Evolutionary conservation across 108 stramenopile genomes (phyloP).

Genomic region (Aurantiochytrium sp.): DNA sequence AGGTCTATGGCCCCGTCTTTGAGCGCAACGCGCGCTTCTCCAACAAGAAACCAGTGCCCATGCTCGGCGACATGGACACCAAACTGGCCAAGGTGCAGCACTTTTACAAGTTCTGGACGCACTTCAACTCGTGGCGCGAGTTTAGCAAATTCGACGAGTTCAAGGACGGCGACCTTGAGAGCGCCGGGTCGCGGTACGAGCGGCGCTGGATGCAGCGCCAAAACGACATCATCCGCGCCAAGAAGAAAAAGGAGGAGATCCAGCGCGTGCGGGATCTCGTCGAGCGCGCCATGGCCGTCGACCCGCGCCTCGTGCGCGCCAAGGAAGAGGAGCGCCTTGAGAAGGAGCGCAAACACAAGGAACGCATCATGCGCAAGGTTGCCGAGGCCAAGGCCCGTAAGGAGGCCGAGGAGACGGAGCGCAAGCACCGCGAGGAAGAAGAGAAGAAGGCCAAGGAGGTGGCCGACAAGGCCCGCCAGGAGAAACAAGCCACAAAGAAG

Average conservation of each 20-base stretch:
- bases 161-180: slow-evolving; percentile 64
- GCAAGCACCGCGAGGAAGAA: slow-evolving; percentile 39
- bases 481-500: background rate
- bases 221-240: slow-evolving; percentile 80
- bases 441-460: slow-evolving; percentile 43
- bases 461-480: slow-evolving; percentile 20
- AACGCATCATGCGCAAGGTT: background rate
- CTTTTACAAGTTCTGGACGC: slow-evolving; percentile 94
- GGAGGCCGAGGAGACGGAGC: slow-evolving; percentile 33
- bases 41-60: slow-evolving; percentile 66
- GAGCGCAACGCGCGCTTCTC: slow-evolving; percentile 88
- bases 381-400: background rate
- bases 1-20: slow-evolving; percentile 82
- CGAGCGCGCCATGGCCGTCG: slow-evolving; percentile 81
- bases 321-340: slow-evolving; percentile 46
- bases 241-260: slow-evolving; percentile 85
- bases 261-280: slow-evolving; percentile 80
- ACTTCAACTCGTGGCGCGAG: slow-evolving; percentile 93
- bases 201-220: slow-evolving; percentile 96
- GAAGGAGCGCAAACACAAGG: slow-evolving; percentile 40
- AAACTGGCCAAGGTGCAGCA: slow-evolving; percentile 76
- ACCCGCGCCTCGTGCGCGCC: slow-evolving; percentile 78
- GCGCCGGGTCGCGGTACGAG: slow-evolving; percentile 84
- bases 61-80: slow-evolving; percentile 77
- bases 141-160: slow-evolving; percentile 79